These are phyloP conservation scores for Leccinum huronense DNA, from an alignment of 1,284 basidiomycete species.

Conservation along the genomic window DNA sequence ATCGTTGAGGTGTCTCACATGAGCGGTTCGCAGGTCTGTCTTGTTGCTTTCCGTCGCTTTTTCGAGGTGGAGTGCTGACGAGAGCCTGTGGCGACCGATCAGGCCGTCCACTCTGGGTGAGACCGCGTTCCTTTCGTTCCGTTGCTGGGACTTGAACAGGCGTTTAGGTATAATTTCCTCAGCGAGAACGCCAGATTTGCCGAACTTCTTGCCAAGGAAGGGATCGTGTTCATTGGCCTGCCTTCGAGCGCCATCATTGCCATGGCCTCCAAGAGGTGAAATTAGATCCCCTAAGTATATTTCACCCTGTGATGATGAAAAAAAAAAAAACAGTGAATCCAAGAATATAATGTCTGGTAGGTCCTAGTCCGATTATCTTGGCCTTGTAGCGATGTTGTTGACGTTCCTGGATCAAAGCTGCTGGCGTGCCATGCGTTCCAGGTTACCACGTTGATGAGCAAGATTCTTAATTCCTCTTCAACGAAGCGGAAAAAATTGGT, in stretches of 20 bases:
- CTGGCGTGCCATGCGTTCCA: constrained; percentile 91
- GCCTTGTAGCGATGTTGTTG: not conserved
- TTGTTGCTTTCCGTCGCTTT: not conserved
- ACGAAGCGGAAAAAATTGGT: constrained; percentile 78
- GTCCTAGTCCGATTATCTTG: constrained; percentile 17
- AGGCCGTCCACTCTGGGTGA: constrained; percentile 83
- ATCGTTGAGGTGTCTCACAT: constrained; percentile 81
- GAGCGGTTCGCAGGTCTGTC: constrained; percentile 77
- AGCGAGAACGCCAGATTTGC: constrained; percentile 94
- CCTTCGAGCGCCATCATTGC: constrained; percentile 90
- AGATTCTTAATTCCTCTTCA: constrained; percentile 59
- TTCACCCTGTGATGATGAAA: not conserved
- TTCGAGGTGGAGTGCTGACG: constrained; percentile 7
- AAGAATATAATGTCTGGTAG: constrained; percentile 88
- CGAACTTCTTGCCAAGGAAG: constrained; percentile 79
- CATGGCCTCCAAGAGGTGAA: constrained; percentile 85
- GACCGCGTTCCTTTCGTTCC: not conserved
- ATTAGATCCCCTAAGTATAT: constrained; percentile 2
- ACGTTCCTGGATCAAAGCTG: constrained; percentile 46
- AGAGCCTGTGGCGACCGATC: not conserved
- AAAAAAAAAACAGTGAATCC: constrained; percentile 55
- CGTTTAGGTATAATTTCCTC: constrained; percentile 80
- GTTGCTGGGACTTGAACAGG: not conserved
- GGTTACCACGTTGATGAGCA: constrained; percentile 84
- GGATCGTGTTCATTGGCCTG: constrained; percentile 95